Base-by-base conservation (phyloP, 192 early-diverging fungal species). In the Gonapodya sp. region DNA sequence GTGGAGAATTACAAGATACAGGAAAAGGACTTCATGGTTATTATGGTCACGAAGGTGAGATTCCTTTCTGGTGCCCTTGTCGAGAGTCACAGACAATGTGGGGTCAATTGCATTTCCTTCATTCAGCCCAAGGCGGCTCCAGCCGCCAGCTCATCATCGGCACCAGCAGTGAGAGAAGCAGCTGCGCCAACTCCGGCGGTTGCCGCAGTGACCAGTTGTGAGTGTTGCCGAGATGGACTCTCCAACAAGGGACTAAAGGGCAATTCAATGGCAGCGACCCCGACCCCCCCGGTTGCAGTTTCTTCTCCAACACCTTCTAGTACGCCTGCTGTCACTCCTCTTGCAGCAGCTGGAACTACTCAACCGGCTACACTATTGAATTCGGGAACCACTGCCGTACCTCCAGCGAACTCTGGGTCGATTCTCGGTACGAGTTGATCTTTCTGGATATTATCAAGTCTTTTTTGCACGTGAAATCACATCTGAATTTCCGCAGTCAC, bases 1-100 rank as follows among this genome's bases (percentile, higher is more conserved):
- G 85, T 98, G 2, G 89, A 85, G 30, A 89, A 92, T 35, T 91
- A 91, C 81, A 92, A 93, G 35, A 93, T 97, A 79, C 87, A 81
- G 31, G 97, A 98, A 83, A 96, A 93, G 85, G 95, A 96, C 80
- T 98, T 98, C 85, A 86, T 98, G 83, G 97, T 98, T 46, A 89
- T 96, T 2, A 98, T 98, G 97, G 91, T 94, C 8, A 90, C 92
- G 82, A 97, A 97, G 92, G 93, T 94, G 88, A 18, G 14, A 34
- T 31, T 35, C 2, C 36, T 24, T 79, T 35, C 30, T 0, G 36
- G 79, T 24, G 33, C 16, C 32, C 31, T 31, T 36, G 36, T 77
- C 8, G 75, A 0, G 1, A 0, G 31, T 31, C 73, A 79, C 0
- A 79, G 73, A 34, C n/a, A n/a, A n/a, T n/a, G 46, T 16, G 1